phyloP scores from a whole-genome alignment of 2,329 filamentous ascomycete genomes.

The Remersonia thermophila region DNA sequence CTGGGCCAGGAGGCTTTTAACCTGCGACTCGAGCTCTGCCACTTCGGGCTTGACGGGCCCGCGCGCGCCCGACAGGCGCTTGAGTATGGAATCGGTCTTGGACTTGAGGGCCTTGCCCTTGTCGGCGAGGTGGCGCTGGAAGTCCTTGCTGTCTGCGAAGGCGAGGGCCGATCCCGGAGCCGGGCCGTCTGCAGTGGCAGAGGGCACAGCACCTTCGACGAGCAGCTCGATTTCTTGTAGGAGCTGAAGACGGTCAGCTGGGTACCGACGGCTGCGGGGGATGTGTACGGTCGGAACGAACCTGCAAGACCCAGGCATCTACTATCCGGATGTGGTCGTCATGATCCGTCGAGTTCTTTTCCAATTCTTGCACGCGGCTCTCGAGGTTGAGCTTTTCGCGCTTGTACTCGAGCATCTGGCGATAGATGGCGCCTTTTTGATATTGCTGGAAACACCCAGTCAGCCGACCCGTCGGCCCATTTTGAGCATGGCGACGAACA shows the following conservation, averaged over 20 bases:
- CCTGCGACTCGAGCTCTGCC: conserved; percentile 57
- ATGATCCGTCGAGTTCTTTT: conserved; percentile 67
- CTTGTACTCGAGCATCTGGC: conserved; percentile 97
- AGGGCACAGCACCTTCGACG: conserved; percentile 36
- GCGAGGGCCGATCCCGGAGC: conserved; percentile 45
- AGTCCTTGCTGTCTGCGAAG: conserved; percentile 55
- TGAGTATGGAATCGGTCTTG: conserved; percentile 59
- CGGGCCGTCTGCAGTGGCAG: conserved; percentile 33
- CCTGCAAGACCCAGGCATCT: conserved; percentile 91
- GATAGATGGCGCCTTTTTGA: conserved; percentile 91
- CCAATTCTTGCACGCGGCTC: conserved; percentile 65
- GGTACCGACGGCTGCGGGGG: conserved; percentile 4
- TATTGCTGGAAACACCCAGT: conserved; percentile 51
- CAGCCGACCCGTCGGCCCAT: conserved; percentile 22
- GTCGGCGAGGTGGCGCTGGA: conserved; percentile 67
- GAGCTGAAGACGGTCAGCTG: conserved; percentile 32
- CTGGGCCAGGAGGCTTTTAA: conserved; percentile 62
- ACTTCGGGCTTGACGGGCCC: conserved; percentile 54
- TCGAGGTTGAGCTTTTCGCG: conserved; percentile 76
- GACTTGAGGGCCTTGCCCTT: conserved; percentile 66
- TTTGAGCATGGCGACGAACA: conserved; percentile 18
- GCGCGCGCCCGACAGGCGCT: conserved; percentile 37
- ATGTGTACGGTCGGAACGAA: conserved; percentile 27
- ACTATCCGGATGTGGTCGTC: conserved; percentile 86
- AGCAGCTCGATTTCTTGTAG: conserved; percentile 52